These are phyloP conservation scores for Cladosporium velox DNA, from an alignment of 2,329 filamentous ascomycete species.

Conservation along the genomic window DNA sequence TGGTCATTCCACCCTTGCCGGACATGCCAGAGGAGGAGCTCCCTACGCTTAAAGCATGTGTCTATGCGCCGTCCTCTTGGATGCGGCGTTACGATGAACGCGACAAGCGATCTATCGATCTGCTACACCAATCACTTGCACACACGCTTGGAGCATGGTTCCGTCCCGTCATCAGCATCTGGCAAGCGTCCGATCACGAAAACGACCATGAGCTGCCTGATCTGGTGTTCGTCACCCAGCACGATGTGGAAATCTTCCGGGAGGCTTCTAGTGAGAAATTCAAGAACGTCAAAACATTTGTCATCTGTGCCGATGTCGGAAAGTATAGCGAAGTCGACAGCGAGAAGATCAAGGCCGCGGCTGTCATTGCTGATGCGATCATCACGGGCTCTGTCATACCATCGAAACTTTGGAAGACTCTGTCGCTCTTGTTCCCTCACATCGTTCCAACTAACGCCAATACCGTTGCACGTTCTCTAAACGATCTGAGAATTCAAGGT, in stretches of 20 bases:
- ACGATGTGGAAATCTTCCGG: slow-evolving; percentile 1
- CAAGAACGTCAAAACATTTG: not conserved
- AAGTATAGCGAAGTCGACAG: not conserved
- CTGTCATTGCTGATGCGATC: slow-evolving; percentile 9
- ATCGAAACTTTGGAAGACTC: slow-evolving; percentile 9
- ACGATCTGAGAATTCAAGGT: not conserved
- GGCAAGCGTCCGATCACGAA: not conserved
- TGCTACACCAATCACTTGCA: not conserved
- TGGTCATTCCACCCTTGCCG: not conserved
- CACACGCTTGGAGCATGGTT: slow-evolving; percentile 12
- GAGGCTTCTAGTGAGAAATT: slow-evolving; percentile 4
- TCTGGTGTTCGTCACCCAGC: slow-evolving; percentile 7
- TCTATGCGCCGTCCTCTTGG: slow-evolving; percentile 2
- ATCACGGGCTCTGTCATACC: slow-evolving; percentile 7
- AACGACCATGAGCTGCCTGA: slow-evolving; percentile 1
- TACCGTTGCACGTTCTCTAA: not conserved
- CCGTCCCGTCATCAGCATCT: slow-evolving; percentile 1
- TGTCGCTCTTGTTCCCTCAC: slow-evolving; percentile 3
- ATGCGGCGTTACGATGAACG: slow-evolving; percentile 8
- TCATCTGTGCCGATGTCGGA: slow-evolving; percentile 7
- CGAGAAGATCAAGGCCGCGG: not conserved
- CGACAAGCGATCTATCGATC: slow-evolving; percentile 1
- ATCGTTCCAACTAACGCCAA: not conserved
- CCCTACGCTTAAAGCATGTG: slow-evolving; percentile 4
- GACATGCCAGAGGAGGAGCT: not conserved